Conservation (phyloP, 768 basidiomycete genomes). For the Mycena capillaripes region DNA sequence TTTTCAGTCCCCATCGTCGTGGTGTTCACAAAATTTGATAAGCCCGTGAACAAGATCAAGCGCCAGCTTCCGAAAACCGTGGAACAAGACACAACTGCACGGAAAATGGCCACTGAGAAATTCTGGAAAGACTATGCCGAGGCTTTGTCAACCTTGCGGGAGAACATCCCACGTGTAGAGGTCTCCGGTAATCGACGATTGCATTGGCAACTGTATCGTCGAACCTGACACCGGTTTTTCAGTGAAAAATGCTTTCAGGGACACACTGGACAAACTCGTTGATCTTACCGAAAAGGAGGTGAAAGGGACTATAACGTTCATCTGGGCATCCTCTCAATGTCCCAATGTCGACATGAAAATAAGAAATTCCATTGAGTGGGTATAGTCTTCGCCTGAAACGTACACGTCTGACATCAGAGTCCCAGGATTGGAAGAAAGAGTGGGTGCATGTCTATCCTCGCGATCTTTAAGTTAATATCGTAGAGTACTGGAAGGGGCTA, state of each 20-base stretch:
- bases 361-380: background rate
- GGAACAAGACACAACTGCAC: background rate
- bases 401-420: background rate
- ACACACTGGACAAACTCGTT: background rate
- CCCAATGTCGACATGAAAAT: slow-evolving; percentile 3
- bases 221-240: background rate
- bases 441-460: background rate
- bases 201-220: background rate
- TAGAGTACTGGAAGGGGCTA: slow-evolving; percentile 4
- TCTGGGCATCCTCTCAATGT: slow-evolving; percentile 2
- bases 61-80: background rate
- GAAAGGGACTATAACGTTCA: slow-evolving; percentile 2
- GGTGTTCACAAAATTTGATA: slow-evolving; percentile 17
- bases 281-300: slow-evolving; percentile 9
- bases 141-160: background rate
- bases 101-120: background rate
- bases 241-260: background rate
- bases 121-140: background rate
- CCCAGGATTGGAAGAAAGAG: slow-evolving; percentile 5
- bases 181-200: background rate
- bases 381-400: background rate
- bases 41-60: slow-evolving; percentile 11
- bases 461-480: background rate
- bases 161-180: slow-evolving; percentile 6
- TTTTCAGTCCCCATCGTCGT: slow-evolving; percentile 14